Base-by-base conservation (phyloP, 768 basidiomycete genomes). In the Mrakia hoshinonis region DNA sequence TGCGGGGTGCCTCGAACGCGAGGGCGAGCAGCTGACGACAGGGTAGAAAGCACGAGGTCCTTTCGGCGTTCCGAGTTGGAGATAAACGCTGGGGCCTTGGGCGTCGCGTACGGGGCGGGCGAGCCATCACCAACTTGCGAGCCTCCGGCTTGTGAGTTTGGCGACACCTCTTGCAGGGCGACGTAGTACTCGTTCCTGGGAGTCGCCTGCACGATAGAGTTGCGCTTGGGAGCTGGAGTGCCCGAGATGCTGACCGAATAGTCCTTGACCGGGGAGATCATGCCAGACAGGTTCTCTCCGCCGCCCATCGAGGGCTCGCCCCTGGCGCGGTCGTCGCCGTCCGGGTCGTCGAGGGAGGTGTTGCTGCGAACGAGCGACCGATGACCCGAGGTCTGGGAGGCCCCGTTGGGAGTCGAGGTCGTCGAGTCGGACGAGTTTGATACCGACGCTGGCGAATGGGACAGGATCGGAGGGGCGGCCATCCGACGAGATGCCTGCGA, bases 1-100 rank as follows among this genome's bases (percentile, higher is more conserved):
- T 48, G 89, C 86, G 18, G 90, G 86, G 26, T 85, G 83, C 75
- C 85, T 79, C 76, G 84, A 76, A 91, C 82, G 11, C 87, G 85
- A 0, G 90, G 89, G 39, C 90, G 86, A 4, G 88, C 82, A 1
- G 87, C 90, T 6, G 90, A 90, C 76, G 91, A 88, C 77, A 93
- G 89, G 10, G 92, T 88, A 11, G 86, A 87, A 48, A 93, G 84
- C 15, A 93, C 84, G 81, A 93, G 92, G 0, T 89, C 91, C 20
- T 86, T 85, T 49, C 89, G 86, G 72, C 88, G 87, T 15, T 87
- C 2, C 89, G 90, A 1, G 90, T 92, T 52, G 86, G 63, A 31
- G 55, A n/a, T 24, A 47, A 67, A 43, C 54, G 34, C 22, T 36
- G 58, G 58, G 20, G 36, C 34, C 22, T 51, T 72, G 13, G 70